These are phyloP conservation scores for Termitomyces sp. DNA, from an alignment of 768 basidiomycete species.

Conservation along the genomic window DNA sequence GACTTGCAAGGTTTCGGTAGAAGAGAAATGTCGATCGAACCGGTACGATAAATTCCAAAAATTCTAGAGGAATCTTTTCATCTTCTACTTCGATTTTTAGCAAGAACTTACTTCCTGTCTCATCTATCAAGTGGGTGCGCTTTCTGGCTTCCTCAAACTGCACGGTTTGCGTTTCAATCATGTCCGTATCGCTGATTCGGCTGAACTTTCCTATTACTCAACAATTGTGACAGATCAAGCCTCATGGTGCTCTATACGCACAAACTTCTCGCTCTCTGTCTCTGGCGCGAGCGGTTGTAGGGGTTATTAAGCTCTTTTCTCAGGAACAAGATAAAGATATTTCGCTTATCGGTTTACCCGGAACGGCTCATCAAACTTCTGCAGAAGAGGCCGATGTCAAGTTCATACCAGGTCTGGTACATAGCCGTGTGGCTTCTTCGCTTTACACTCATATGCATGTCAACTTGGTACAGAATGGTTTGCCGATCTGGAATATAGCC, in stretches of 20 bases:
- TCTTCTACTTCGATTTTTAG: conserved; percentile 25
- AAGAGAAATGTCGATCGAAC: conserved; percentile 62
- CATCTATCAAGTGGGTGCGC: conserved; percentile 67
- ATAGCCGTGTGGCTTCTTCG: neutral
- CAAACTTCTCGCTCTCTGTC: conserved; percentile 55
- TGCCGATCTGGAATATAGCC: conserved; percentile 61
- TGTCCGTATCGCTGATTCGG: conserved; percentile 28
- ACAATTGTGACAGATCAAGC: conserved; percentile 44
- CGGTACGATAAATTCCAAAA: conserved; percentile 33
- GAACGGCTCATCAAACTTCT: conserved; percentile 58
- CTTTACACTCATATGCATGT: neutral
- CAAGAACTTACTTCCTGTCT: conserved; percentile 57
- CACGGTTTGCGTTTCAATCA: conserved; percentile 56
- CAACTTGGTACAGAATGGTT: conserved; percentile 54
- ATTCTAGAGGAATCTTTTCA: neutral
- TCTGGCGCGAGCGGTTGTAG: conserved; percentile 53
- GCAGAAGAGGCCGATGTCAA: conserved; percentile 52
- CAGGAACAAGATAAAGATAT: conserved; percentile 31
- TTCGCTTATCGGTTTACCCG: conserved; percentile 62
- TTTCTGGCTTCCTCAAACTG: conserved; percentile 55
- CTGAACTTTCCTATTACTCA: neutral
- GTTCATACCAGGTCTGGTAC: conserved; percentile 56
- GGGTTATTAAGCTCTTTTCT: conserved; percentile 51
- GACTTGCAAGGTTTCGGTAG: conserved; percentile 67
- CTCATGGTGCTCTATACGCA: conserved; percentile 60